Evolutionary conservation across 2,329 filamentous ascomycete species (phyloP), one percentile per base, ranked within the genome.

Genomic region (Ophiognomonia clavigignenti-juglandacearum): DNA sequence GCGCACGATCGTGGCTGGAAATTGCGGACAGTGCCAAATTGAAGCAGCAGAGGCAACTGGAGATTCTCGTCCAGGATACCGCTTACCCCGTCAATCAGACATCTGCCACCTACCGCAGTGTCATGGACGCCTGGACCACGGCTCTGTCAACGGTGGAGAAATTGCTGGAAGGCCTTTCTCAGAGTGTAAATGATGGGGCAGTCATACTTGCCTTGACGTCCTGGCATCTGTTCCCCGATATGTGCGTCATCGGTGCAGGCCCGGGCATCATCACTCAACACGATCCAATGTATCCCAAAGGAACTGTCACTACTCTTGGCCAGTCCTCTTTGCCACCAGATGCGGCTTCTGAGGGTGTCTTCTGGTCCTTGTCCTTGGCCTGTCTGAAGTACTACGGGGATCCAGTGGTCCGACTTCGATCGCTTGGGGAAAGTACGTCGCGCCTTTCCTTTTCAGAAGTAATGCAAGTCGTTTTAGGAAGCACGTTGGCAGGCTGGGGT

Each of bases 201-300:
- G 50, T 61, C 2, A 47, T 69, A 1, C 47, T 65, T 4, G 64
- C 47, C 2, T 41, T 68, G 2, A 55, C 52, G 3, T 45, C 64
- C 1, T 68, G 62, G 65, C 64, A 68, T 52, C 20, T 68, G 3
- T 67, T 64, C 45, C 63, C 63, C 0, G 56, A 68, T 32, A 53
- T 67, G 43, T 29, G 47, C 6, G 47, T 56, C 3, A 14, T 41
- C 14, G 19, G 35, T n/a, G 23, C 6, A 16, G 34, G 27, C 3
- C n/a, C 19, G 7, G 18, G 32, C 6, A 14, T 14, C 16, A 6
- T 39, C 9, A 14, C 14, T 4, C 36, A 32, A 8, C 24, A 32
- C 10, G 43, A 45, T 10, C 14, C n/a, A 4, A 20, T 39, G 2
- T 24, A 39, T 10, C 13, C 11, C n/a, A 11, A 32, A 22, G 36